Evolutionary conservation across 139 green algal species (phyloP).

Genomic region (Volvox africanus): DNA sequence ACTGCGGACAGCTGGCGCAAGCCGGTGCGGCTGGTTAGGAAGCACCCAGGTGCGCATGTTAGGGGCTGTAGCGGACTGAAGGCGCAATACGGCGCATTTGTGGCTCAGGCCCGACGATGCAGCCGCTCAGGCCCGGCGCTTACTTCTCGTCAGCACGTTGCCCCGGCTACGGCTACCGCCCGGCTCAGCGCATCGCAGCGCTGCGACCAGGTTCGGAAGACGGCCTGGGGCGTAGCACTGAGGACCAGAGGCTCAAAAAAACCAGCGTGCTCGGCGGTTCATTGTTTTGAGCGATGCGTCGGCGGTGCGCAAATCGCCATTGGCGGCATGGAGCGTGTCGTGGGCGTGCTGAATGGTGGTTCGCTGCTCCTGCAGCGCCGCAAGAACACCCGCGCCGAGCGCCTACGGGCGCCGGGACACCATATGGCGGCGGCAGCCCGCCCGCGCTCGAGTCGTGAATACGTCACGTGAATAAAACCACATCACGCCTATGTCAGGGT

Average conservation of each 20-base stretch:
- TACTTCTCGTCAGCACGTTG: not conserved
- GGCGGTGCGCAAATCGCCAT: conserved; percentile 60
- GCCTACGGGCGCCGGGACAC: conserved; percentile 53
- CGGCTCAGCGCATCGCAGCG: not conserved
- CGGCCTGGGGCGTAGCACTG: not conserved
- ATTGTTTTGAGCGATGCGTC: conserved; percentile 48
- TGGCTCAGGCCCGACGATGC: too few relatives aligned
- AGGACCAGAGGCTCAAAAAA: conserved; percentile 10
- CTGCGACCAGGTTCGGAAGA: not conserved
- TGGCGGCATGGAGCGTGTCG: conserved; percentile 45
- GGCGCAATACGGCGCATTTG: too few relatives aligned
- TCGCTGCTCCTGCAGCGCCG: conserved; percentile 71
- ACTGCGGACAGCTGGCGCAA: too few relatives aligned
- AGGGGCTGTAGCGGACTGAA: too few relatives aligned
- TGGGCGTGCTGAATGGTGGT: conserved; percentile 63
- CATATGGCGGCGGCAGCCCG: not conserved
- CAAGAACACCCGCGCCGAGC: conserved; percentile 67
- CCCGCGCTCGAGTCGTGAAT: not conserved
- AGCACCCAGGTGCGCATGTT: too few relatives aligned
- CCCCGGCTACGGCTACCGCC: not conserved
- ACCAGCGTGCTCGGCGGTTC: conserved; percentile 26
- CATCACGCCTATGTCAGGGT: too few relatives aligned
- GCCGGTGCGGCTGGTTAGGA: too few relatives aligned
- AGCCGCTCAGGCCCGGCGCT: not conserved
- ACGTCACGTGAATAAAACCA: not conserved